Conservation (phyloP, 345 rosid genomes). For the Moringa oleifera region DNA sequence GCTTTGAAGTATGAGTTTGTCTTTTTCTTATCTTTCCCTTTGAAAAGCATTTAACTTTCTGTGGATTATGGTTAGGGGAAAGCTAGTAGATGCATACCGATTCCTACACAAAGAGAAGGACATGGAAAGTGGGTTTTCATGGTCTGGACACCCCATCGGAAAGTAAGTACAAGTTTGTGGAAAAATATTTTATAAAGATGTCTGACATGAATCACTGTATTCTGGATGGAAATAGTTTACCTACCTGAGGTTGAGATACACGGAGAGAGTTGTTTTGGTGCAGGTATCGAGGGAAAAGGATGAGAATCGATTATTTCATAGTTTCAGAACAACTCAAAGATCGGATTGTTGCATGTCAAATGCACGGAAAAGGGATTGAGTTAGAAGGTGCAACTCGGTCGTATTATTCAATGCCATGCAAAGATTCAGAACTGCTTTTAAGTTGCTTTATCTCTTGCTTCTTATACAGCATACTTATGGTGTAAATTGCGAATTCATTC, state of each 20-base stretch:
- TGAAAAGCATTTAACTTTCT: not conserved
- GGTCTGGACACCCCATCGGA: slow-evolving; percentile 91
- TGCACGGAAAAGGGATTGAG: slow-evolving; percentile 80
- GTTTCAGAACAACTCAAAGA: slow-evolving; percentile 67
- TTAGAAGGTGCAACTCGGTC: slow-evolving; percentile 45
- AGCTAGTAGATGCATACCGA: slow-evolving; percentile 83
- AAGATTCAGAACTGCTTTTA: not conserved
- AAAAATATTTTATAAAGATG: no score
- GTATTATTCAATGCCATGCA: not conserved
- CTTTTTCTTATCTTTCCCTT: not conserved
- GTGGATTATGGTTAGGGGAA: slow-evolving; percentile 55
- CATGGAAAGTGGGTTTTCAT: slow-evolving; percentile 89
- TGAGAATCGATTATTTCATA: slow-evolving; percentile 85
- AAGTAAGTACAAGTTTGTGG: slow-evolving; percentile 43
- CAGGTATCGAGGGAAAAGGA: slow-evolving; percentile 91
- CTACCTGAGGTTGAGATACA: slow-evolving; percentile 6
- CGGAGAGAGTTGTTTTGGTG: slow-evolving; percentile 12
- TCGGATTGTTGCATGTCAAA: slow-evolving; percentile 60
- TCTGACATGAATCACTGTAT: no score
- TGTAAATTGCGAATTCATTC: slow-evolving; percentile 7
- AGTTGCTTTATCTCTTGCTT: not conserved
- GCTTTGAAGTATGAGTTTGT: not conserved
- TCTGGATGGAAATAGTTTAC: not conserved
- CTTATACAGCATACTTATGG: not conserved
- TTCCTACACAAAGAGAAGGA: slow-evolving; percentile 76